phyloP scores from a whole-genome alignment of 345 rosid species.

The Brassica juncea region DNA sequence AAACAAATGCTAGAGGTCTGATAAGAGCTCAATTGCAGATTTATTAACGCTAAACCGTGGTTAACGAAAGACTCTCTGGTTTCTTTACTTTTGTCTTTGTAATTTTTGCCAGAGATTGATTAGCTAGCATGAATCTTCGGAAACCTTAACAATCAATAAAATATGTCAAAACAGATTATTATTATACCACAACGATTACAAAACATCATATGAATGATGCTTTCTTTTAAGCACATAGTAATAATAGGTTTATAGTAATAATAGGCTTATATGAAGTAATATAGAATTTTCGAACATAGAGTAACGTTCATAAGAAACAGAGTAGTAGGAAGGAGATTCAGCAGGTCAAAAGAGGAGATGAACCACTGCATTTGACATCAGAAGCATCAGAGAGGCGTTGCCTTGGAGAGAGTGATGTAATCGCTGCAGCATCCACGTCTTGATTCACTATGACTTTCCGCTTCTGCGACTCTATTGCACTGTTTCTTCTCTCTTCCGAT shows the following conservation, averaged over 20 bases:
- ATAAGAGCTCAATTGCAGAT: background rate
- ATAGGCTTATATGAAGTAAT: background rate
- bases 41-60: background rate
- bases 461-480: conserved; percentile 61
- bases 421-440: conserved; percentile 76
- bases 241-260: background rate
- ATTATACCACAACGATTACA: background rate
- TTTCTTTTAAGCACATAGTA: background rate
- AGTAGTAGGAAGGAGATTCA: conserved; percentile 38
- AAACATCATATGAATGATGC: background rate
- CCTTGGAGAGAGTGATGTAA: conserved; percentile 68
- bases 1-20: background rate
- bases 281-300: background rate
- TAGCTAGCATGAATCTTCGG: conserved; percentile 15
- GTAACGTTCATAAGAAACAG: conserved; percentile 22
- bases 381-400: conserved; percentile 86
- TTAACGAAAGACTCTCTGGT: background rate
- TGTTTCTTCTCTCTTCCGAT: conserved; percentile 61
- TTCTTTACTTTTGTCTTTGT: conserved; percentile 17
- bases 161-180: background rate
- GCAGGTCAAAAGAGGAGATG: conserved; percentile 84
- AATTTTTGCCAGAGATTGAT: background rate
- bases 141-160: background rate
- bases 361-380: conserved; percentile 84
- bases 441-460: conserved; percentile 70